Conservation (phyloP, 768 basidiomycete species). For the Leccinum disarticulatum region DNA sequence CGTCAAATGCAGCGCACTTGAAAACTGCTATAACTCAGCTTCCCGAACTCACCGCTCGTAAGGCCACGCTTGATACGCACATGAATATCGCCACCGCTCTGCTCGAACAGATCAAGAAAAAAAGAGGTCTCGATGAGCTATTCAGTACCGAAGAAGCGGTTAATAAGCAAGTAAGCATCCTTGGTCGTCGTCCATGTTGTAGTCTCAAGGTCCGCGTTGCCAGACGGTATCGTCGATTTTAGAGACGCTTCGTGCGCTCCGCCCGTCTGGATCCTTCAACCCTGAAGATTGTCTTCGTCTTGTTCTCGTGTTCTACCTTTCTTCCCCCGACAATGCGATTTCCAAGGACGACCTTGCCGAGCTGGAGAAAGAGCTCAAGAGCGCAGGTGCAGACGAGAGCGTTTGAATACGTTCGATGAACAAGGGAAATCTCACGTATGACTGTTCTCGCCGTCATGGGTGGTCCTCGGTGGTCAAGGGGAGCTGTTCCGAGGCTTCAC, state of each 20-base stretch:
- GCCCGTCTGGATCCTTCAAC: slow-evolving; percentile 64
- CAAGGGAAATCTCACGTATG: slow-evolving; percentile 93
- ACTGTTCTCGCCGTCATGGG: slow-evolving; percentile 63
- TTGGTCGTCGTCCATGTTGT: background rate
- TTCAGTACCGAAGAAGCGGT: slow-evolving; percentile 95
- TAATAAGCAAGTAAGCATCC: slow-evolving; percentile 65
- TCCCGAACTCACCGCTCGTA: slow-evolving; percentile 94
- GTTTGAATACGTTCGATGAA: slow-evolving; percentile 90
- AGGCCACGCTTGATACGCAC: slow-evolving; percentile 95
- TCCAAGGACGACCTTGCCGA: slow-evolving; percentile 88
- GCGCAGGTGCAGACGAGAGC: slow-evolving; percentile 75
- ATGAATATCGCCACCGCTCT: slow-evolving; percentile 99
- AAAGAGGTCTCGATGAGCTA: slow-evolving; percentile 91
- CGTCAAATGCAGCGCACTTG: slow-evolving; percentile 89
- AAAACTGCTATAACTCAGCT: slow-evolving; percentile 97
- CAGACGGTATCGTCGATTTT: slow-evolving; percentile 80
- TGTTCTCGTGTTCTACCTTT: slow-evolving; percentile 93
- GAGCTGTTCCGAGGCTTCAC: slow-evolving; percentile 95
- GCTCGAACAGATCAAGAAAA: slow-evolving; percentile 86
- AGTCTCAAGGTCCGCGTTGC: slow-evolving; percentile 1
- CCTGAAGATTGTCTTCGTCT: slow-evolving; percentile 89
- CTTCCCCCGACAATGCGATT: slow-evolving; percentile 74
- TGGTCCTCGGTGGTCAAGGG: slow-evolving; percentile 63
- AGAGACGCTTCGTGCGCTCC: slow-evolving; percentile 77
- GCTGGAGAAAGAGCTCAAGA: slow-evolving; percentile 83